These are phyloP conservation scores for Eucalyptus marginata DNA, from an alignment of 345 rosid species.

Conservation along the genomic window DNA sequence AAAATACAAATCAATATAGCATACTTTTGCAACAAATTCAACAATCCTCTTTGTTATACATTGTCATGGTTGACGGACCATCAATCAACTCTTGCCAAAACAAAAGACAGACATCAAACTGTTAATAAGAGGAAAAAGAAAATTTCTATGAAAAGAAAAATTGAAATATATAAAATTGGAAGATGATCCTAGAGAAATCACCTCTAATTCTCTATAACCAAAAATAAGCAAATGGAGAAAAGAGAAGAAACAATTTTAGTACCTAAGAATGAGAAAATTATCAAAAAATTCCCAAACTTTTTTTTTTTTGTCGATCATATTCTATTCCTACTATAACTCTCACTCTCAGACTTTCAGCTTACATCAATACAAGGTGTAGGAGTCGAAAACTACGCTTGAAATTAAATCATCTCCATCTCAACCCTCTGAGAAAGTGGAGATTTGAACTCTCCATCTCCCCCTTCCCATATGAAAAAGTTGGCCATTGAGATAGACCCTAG, in stretches of 20 bases:
- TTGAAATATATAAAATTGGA: not conserved
- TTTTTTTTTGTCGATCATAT: accelerated
- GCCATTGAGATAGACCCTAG: accelerated
- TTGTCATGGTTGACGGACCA: not conserved
- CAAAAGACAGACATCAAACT: not conserved
- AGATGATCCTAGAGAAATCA: not conserved
- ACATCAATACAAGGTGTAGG: accelerated
- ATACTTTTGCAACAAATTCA: not conserved
- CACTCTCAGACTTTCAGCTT: accelerated
- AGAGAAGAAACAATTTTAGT: not conserved
- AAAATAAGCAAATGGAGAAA: not conserved
- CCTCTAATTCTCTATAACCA: too few species aligned
- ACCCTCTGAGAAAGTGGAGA: accelerated
- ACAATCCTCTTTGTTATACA: not conserved
- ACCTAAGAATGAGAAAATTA: too few species aligned
- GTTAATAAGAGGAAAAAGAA: not conserved
- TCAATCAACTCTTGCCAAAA: not conserved
- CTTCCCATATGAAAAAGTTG: accelerated
- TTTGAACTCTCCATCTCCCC: accelerated
- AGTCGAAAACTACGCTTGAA: accelerated
- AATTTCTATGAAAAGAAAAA: too few species aligned
- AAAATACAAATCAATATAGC: not conserved
- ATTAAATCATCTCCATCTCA: accelerated
- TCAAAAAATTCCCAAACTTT: accelerated
- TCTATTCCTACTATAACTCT: accelerated